Base-by-base conservation (phyloP, 805 yeast species). In the Teunomyces stri region DNA sequence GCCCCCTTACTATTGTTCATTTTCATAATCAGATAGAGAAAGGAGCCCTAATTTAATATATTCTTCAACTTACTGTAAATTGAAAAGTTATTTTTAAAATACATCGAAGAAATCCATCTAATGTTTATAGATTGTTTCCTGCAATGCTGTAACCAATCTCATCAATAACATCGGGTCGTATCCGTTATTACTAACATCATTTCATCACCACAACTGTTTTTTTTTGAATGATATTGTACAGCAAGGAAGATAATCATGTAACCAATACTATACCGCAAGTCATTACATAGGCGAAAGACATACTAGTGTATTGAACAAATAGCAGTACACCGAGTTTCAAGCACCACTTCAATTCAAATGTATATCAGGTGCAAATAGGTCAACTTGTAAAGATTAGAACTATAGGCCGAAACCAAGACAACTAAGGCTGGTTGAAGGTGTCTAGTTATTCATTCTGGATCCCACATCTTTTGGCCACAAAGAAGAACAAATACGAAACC, bases 271-370 rank as follows among this genome's bases (percentile, higher is more conserved):
- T 57, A 40, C 70, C 70, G 1, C 66, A 60, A 28, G 51, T 52
- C 55, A 65, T 50, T 13, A 57, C 63, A 21, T 62, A 66, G 2
- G 62, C 48, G 27, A 28, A 62, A 55, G n/a, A 64, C 54, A 52
- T 58, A 65, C 44, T 61, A 65, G 46, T 66, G 65, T 53, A 65
- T 66, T 42, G 59, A 55, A 67, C 69, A 66, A 68, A 69, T 65
- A 11, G 62, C 43, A 10, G 51, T 40, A 47, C 59, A 65, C n/a
- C 51, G 38, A 42, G 52, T 54, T 45, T 62, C 30, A 66, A 46
- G 51, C 56, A 60, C 35, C 44, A 46, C 70, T 65, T 65, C 46
- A 60, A 65, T 12, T 51, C 12, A 57, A 51, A 35, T 62, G 61
- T 13, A 66, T 34, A 7, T 66, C 69, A 5, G 53, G 55, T 10